phyloP scores from a whole-genome alignment of 2,329 filamentous ascomycete species.

The Sclerotinia trifoliorum region DNA sequence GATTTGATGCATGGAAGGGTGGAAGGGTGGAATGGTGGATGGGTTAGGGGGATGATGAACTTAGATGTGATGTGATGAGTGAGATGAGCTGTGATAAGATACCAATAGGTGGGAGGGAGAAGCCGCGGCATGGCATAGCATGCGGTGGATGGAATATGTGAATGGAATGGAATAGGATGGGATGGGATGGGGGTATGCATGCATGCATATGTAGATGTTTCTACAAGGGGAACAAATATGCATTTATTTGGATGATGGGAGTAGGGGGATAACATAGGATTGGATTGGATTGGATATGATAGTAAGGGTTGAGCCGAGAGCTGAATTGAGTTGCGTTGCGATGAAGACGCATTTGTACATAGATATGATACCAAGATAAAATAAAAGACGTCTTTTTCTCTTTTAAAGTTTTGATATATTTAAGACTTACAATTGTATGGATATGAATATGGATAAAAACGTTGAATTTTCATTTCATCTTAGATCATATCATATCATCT shows the following conservation, averaged over 20 bases:
- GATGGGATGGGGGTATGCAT: not conserved
- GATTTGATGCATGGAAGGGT: not conserved
- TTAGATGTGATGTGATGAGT: not conserved
- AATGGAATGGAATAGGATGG: not conserved
- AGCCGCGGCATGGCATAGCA: not conserved
- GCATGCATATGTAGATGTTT: not conserved
- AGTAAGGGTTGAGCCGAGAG: too few relatives aligned
- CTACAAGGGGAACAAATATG: not conserved
- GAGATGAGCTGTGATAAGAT: not conserved
- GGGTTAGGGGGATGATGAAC: not conserved
- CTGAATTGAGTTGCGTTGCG: not conserved
- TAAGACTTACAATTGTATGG: too few relatives aligned
- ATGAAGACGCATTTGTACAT: constrained; percentile 17
- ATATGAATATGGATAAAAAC: too few relatives aligned
- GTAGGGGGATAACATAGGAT: not conserved
- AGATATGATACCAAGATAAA: constrained; percentile 24
- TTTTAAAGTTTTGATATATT: not conserved
- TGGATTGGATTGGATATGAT: not conserved
- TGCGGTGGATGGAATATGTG: not conserved
- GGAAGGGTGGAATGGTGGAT: too few relatives aligned
- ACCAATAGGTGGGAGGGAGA: not conserved
- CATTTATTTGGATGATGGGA: not conserved
- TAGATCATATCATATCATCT: not conserved
- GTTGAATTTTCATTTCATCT: not conserved
- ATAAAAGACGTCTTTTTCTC: constrained; percentile 13